Base-by-base conservation (phyloP, 176 grass and related monocot species). In the Alopecurus myosuroides region DNA sequence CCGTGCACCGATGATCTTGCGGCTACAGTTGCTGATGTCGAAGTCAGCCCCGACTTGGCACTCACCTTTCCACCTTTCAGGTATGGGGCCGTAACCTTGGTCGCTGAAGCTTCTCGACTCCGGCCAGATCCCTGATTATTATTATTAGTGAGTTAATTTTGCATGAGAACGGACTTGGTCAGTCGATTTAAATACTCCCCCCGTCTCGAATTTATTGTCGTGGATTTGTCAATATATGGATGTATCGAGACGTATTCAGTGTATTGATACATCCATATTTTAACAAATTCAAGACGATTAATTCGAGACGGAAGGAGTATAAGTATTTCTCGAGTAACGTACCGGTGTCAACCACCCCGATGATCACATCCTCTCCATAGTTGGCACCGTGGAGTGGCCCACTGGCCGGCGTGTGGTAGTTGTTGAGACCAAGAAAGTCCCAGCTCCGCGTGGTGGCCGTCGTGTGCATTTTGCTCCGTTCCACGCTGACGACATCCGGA, bases 1-100 rank as follows among this genome's bases (percentile, higher is more conserved):
- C 2, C 85, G 19, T 0, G 85, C 85, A 40, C 85, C 85, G 19
- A 87, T 82, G 46, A 87, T 82, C 85, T 87, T 87, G 9, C 85
- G 70, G 70, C 20, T 87, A 28, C 85, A 87, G 48, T 67, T 76
- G 70, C 14, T 42, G 53, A 23, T 57, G 53, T 3, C 9, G 2
- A 1, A 65, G 29, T 65, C 61, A 1, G 61, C 30, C 2, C 61
- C 28, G 2, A 65, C 6, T 34, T 65, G 61, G 30, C 61, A 65
- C 4, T 8, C 19, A 6, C 61, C 61, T 30, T 18, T 65, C 52
- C 22, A 56, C 52, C 78, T 45, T 8, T 70, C 12, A 0, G 78
- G 78, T 35, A 87, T 35, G 0, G 78, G 46, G 0, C 70, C 78
- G 1, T 87, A 82, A 3, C 78, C 70, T 23, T 81, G 8, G 13